Evolutionary conservation across 2,329 filamentous ascomycete species (phyloP), one percentile per base, ranked within the genome.

Genomic region (Ophiobolus disseminans): DNA sequence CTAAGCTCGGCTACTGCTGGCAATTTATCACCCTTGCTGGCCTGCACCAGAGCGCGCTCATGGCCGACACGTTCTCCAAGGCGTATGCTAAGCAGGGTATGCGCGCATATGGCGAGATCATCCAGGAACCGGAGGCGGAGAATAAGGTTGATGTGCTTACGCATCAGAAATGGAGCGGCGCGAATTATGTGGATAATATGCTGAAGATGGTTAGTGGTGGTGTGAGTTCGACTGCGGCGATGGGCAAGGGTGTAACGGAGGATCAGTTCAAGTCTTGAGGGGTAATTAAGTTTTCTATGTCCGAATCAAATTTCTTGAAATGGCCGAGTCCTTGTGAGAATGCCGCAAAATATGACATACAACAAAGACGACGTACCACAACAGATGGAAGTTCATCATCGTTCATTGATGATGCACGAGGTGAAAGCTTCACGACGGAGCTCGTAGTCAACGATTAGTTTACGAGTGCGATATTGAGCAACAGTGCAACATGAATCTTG

Each of bases 21-120:
- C 94, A 99, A 77, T 99, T 99, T 82, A 99, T 99, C 80, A 99
- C 94, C n/a, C 85, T 99, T 37, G 94, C 93, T 4, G 94, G 94
- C 62, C 83, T 99, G 70, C 94, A 99, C 81, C 96, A 91, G 55
- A 97, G 91, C 3, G 94, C 93, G 28, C 85, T 99, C 43, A 95
- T 96, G 78, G 88, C 87, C 67, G 86, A 97, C 77, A 86, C 87
- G 56, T 99, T 99, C 77, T 86, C 91, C 51, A 84, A 86, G 71
- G 90, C 90, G 39, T 99, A 89, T 74, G 82, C 88, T 48, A 80
- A 85, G 73, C 80, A 88, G 51, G 93, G 93, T 48, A 99, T 99
- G 93, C 86, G 92, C 48, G 94, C 93, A 11, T 99, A 97, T 74
- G 93, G 93, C 72, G 92, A 97, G 80, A 83, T 97, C 58, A 91